phyloP scores from a whole-genome alignment of 73 alveolate genomes.

The Paramecium tetraurelia region DNA sequence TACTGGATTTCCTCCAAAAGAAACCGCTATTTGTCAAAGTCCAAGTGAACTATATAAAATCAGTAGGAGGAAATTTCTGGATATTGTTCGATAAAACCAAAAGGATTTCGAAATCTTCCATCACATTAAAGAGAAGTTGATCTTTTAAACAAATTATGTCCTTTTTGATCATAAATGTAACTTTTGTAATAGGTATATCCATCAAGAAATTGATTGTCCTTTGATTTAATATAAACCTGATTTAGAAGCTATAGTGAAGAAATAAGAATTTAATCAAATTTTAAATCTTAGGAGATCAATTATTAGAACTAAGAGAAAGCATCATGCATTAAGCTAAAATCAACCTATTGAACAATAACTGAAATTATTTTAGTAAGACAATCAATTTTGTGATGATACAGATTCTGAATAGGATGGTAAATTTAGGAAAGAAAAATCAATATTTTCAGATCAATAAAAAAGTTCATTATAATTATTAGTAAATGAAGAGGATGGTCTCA shows the following conservation, averaged over 20 bases:
- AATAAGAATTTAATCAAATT: neutral
- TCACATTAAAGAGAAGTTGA: neutral
- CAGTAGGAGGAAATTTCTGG: neutral
- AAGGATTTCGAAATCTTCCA: constrained; percentile 42
- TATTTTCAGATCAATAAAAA: neutral
- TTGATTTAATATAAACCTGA: neutral
- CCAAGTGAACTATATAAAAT: neutral
- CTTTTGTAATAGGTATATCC: neutral
- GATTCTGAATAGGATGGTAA: neutral
- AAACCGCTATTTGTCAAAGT: neutral
- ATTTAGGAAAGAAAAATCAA: neutral
- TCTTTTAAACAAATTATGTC: neutral
- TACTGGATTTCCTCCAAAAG: constrained; percentile 4
- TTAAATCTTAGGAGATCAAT: neutral
- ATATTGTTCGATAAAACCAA: neutral
- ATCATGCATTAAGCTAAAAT: neutral
- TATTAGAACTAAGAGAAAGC: neutral
- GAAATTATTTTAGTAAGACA: neutral
- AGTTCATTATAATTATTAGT: neutral
- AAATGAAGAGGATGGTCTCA: neutral
- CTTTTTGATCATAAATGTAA: neutral
- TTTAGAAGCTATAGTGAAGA: neutral
- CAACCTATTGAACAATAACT: neutral
- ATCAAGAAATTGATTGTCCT: neutral
- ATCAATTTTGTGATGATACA: neutral